Evolutionary conservation across 257 asterid genomes (phyloP).

Genomic region (Rubia yunnanensis): DNA sequence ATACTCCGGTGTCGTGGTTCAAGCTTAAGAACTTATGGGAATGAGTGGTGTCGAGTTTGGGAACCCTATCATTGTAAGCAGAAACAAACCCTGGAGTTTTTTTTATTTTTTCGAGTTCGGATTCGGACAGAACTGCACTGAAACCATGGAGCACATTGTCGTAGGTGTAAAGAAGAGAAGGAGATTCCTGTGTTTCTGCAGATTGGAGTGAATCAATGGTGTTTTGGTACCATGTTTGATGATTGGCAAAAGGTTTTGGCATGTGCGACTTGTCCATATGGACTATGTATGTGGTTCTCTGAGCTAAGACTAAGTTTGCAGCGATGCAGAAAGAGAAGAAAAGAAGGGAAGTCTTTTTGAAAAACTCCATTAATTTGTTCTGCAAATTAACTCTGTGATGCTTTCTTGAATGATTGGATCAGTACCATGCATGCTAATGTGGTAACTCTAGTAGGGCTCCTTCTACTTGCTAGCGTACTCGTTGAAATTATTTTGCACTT

Average conservation of each 20-base stretch:
- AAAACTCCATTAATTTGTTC: constrained; percentile 14
- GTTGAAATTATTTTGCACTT: too few species aligned
- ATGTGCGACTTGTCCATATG: constrained; percentile 42
- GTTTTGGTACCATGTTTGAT: constrained; percentile 28
- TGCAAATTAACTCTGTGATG: not conserved
- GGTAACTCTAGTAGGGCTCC: too few species aligned
- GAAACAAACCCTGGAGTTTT: constrained; percentile 32
- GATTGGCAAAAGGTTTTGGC: constrained; percentile 25
- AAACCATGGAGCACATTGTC: constrained; percentile 41
- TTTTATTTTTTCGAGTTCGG: constrained; percentile 21
- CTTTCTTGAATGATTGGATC: not conserved
- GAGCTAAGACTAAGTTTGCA: constrained; percentile 4
- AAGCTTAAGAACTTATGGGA: constrained; percentile 33
- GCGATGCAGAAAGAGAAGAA: constrained; percentile 8
- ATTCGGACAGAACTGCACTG: constrained; percentile 25
- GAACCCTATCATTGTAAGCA: constrained; percentile 22
- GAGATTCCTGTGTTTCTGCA: not conserved
- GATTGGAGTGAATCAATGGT: constrained; percentile 17
- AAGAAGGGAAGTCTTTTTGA: not conserved
- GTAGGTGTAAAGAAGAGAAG: constrained; percentile 25
- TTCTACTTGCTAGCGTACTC: too few species aligned
- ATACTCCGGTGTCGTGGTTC: constrained; percentile 29
- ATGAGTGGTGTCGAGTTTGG: constrained; percentile 40
- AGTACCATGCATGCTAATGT: too few species aligned
- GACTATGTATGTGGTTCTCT: constrained; percentile 26